Evolutionary conservation across 441 rosid genomes (phyloP).

Genomic region (Populus hybrid): DNA sequence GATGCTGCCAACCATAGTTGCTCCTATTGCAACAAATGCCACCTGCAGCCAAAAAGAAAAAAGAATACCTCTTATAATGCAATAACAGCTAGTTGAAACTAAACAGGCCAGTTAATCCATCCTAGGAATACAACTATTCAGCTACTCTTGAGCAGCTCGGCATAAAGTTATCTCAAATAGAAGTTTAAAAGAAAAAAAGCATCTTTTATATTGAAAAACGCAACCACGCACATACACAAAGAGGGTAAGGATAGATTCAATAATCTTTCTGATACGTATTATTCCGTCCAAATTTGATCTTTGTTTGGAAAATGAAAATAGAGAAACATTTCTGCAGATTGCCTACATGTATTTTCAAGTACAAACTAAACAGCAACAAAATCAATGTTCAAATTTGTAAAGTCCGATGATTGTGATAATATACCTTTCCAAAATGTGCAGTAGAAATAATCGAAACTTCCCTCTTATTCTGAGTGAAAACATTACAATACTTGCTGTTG

Average conservation of each 20-base stretch:
- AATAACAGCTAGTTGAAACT: neutral
- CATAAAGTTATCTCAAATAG: neutral
- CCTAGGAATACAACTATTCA: neutral
- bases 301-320: neutral
- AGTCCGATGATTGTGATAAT: neutral
- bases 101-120: neutral
- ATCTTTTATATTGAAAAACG: neutral
- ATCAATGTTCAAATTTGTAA: neutral
- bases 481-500: constrained; percentile 91
- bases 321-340: neutral
- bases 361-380: neutral
- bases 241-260: neutral
- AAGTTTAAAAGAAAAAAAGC: neutral
- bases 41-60: constrained; percentile 44
- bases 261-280: neutral
- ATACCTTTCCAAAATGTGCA: constrained; percentile 77
- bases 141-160: neutral
- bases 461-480: constrained; percentile 87
- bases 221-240: neutral
- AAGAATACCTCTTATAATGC: neutral
- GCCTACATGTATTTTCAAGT: neutral
- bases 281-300: neutral
- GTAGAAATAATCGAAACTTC: constrained; percentile 70
- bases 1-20: constrained; percentile 96
- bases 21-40: constrained; percentile 94